A percentile compares a stretch with the other conserved stretches of the same genome.
These are phyloP conservation scores for Drechslerella stenobrocha DNA, from an alignment of 2,329 filamentous ascomycete genomes.

Conservation along the genomic window DNA sequence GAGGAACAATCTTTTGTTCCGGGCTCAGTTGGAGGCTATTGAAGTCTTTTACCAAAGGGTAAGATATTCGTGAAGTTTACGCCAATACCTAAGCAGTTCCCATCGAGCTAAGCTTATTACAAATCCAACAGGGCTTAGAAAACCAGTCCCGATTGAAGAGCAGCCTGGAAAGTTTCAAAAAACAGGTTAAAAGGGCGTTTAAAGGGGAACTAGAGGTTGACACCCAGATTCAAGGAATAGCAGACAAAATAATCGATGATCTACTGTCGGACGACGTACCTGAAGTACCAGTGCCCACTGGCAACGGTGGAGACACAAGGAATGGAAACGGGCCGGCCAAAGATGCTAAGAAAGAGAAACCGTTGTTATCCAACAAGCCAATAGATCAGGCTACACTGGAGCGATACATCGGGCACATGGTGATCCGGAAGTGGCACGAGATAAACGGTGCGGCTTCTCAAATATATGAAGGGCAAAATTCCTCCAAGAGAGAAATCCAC, in stretches of 20 bases:
- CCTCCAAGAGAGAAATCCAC: neutral
- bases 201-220: neutral
- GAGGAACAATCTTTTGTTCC: neutral
- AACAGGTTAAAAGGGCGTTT: neutral
- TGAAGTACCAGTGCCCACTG: neutral
- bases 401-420: neutral
- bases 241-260: neutral
- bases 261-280: neutral
- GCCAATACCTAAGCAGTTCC: no score
- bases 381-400: neutral
- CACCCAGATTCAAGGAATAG: neutral
- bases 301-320: neutral
- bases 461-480: neutral
- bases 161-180: neutral
- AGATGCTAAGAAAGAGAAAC: neutral
- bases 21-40: neutral
- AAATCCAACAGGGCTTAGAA: neutral
- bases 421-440: neutral
- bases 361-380: neutral
- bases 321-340: neutral
- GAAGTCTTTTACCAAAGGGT: constrained; percentile 2
- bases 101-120: no score
- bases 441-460: neutral
- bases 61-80: no score
- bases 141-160: neutral